Conservation (phyloP, 352 stramenopile genomes). For the Pythium folliculosum region DNA sequence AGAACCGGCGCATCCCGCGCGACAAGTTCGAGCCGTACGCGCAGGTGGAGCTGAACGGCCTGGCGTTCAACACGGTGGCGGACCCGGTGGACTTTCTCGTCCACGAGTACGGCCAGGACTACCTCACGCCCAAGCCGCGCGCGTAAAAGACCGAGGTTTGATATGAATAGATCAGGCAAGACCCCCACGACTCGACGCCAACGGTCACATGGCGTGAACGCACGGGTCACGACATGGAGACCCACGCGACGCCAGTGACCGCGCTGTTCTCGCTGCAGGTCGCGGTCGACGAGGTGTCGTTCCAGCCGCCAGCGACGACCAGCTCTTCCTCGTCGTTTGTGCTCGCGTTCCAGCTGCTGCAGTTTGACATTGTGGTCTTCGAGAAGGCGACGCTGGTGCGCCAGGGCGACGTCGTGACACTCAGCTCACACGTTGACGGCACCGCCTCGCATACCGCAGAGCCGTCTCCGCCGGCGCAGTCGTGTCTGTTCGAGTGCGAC, state of each 20-base stretch:
- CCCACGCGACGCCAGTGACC: not conserved
- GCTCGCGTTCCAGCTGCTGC: slow-evolving; percentile 28
- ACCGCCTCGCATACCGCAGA: too few species aligned
- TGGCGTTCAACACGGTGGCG: slow-evolving; percentile 32
- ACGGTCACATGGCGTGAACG: not conserved
- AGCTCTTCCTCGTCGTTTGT: not conserved
- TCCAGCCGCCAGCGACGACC: not conserved
- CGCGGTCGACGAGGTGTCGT: not conserved
- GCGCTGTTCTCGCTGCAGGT: slow-evolving; percentile 28
- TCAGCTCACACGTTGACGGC: not conserved
- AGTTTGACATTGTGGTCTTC: slow-evolving; percentile 26
- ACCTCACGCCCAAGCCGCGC: not conserved
- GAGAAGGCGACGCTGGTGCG: not conserved
- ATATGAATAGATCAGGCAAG: slow-evolving; percentile 12
- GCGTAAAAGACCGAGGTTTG: not conserved
- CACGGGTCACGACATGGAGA: not conserved
- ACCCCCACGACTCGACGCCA: not conserved
- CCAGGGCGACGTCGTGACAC: not conserved
- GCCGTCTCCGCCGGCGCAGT: not conserved
- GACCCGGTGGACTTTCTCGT: slow-evolving; percentile 32
- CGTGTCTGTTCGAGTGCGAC: slow-evolving; percentile 27
- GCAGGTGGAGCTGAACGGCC: slow-evolving; percentile 21
- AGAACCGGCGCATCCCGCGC: slow-evolving; percentile 15
- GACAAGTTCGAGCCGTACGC: slow-evolving; percentile 28
- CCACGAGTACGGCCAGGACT: slow-evolving; percentile 33